Conservation (phyloP, 176 grass and related monocot species). For the maize (Zea mays) region Zm-B73-REFERENCE-NAM-5.0 NC_050104.1:72388501-72389000, state of each 20-base stretch:
- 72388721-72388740: neutral
- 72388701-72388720: neutral
- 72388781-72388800: constrained; percentile 19
- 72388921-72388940: no score
- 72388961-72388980: no score
- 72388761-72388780: neutral
- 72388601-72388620: neutral
- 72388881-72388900: constrained; percentile 8
- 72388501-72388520: no score
- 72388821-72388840: neutral
- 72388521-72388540: constrained; percentile 5
- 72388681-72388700: neutral
- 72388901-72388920: neutral
- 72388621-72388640: neutral
- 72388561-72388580: neutral
- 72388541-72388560: neutral
- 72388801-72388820: constrained; percentile 6
- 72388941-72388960: no score
- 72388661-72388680: neutral
- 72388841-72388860: constrained; percentile 18
- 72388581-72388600: neutral
- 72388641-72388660: neutral
- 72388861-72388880: neutral
- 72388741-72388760: neutral
- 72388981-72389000: no score